phyloP scores from a whole-genome alignment of 768 basidiomycete genomes.

The Psilocybe azurescens region DNA sequence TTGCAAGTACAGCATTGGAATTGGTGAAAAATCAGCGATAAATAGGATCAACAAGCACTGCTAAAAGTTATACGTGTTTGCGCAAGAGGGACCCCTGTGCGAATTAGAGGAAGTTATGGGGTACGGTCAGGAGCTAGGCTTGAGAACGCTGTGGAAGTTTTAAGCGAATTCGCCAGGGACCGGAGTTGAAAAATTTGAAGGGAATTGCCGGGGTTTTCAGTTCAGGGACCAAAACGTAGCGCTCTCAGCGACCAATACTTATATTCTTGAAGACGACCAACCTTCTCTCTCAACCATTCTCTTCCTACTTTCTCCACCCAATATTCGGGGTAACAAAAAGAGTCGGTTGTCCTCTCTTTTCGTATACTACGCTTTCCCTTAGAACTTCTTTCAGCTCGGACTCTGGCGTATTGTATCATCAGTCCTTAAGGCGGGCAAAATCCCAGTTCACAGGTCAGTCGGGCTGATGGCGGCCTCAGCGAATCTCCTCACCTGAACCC shows the following conservation, averaged over 20 bases:
- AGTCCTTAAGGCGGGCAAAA: slow-evolving; percentile 77
- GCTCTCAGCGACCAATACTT: slow-evolving; percentile 47
- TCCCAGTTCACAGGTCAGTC: slow-evolving; percentile 68
- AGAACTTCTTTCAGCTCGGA: slow-evolving; percentile 36
- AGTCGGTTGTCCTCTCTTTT: slow-evolving; percentile 39
- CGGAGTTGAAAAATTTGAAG: slow-evolving; percentile 58
- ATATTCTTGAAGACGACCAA: slow-evolving; percentile 44
- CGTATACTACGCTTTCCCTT: slow-evolving; percentile 24
- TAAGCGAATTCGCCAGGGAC: slow-evolving; percentile 32
- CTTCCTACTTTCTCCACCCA: slow-evolving; percentile 37
- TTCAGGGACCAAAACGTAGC: slow-evolving; percentile 51
- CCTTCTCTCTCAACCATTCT: slow-evolving; percentile 32
- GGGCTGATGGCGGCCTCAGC: slow-evolving; percentile 29
- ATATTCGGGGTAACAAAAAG: slow-evolving; percentile 49
- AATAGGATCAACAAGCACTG: not conserved
- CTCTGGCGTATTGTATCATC: slow-evolving; percentile 79
- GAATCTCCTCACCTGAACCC: slow-evolving; percentile 11
- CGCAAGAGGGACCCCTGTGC: not conserved
- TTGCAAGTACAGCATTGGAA: not conserved
- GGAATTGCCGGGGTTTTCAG: slow-evolving; percentile 52
- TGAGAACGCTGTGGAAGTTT: slow-evolving; percentile 21
- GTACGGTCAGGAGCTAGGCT: slow-evolving; percentile 4
- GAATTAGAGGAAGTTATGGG: no score
- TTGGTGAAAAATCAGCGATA: not conserved
- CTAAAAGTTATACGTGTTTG: not conserved